Conservation (phyloP, 345 rosid species). For the Acer campestre region DNA sequence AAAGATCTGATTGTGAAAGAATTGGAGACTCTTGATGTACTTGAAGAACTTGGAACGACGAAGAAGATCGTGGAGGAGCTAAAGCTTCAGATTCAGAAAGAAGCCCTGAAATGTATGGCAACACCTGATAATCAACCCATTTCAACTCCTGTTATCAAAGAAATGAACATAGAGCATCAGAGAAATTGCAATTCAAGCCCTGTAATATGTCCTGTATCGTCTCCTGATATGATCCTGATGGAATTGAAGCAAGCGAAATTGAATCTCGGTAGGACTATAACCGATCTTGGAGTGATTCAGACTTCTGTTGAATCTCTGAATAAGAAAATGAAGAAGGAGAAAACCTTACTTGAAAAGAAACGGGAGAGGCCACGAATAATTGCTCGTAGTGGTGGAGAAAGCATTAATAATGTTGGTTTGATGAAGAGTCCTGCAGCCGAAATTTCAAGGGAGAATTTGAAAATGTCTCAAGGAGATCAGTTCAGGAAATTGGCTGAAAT, state of each 20-base stretch:
- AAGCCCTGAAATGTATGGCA: slow-evolving; percentile 67
- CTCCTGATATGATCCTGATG: slow-evolving; percentile 77
- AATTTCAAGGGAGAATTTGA: slow-evolving; percentile 17
- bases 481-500: slow-evolving; percentile 46
- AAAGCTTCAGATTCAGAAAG: slow-evolving; percentile 82
- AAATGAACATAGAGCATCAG: slow-evolving; percentile 56
- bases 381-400: slow-evolving; percentile 10
- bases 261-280: slow-evolving; percentile 85
- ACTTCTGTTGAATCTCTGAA: slow-evolving; percentile 75
- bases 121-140: slow-evolving; percentile 44
- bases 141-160: slow-evolving; percentile 51
- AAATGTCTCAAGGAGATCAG: slow-evolving; percentile 32
- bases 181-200: slow-evolving; percentile 38
- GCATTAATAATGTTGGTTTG: background rate
- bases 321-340: slow-evolving; percentile 83
- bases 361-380: slow-evolving; percentile 37
- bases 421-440: slow-evolving; percentile 4
- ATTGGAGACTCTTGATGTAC: slow-evolving; percentile 85
- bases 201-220: slow-evolving; percentile 38
- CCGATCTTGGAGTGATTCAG: slow-evolving; percentile 79
- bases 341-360: slow-evolving; percentile 59
- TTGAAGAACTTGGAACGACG: slow-evolving; percentile 86
- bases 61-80: slow-evolving; percentile 85
- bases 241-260: slow-evolving; percentile 85
- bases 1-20: slow-evolving; percentile 94